Evolutionary conservation across 1,284 basidiomycete species (phyloP), one percentile per base, ranked within the genome.

Genomic region (Apiotrichum montevideense): DNA sequence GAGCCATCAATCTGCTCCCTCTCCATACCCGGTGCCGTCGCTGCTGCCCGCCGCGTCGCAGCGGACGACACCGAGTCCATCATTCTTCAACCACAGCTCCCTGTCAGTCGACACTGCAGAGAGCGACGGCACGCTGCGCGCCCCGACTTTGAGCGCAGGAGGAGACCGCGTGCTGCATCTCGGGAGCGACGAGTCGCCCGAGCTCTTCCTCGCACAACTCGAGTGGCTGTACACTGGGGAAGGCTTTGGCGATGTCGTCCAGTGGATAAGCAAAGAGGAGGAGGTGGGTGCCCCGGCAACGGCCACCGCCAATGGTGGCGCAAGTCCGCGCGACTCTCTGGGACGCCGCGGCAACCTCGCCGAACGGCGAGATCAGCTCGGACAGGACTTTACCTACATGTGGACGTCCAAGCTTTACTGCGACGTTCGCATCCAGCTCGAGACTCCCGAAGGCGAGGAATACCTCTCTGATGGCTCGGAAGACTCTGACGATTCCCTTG

Each of bases 331-430:
- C 35, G 66, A 69, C 52, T 69, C 66, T 33, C 62, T 67, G 34
- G 67, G 68, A 15, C 52, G 68, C 11, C 43, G 66, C 51, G 68
- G 71, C 1, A 59, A 65, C 58, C 48, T 63, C 61, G 83, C 86
- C 58, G 79, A 83, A 56, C 80, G 89, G n/a, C 77, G 90, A 52
- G 90, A 94, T 77, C 93, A 93, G 74, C 83, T 95, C 41, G 70
- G 74, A 15, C 87, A 92, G 74, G 93, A 96, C 72, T 80, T 96
- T 37, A 89, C 94, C 34, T 96, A 88, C 79, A 94, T 94, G 90
- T 96, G 93, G 93, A 80, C 92, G 34, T 90, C 87, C 14, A 85
- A 91, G 55, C 83, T 97, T 11, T 97, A 93, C 75, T 88, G 89
- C 2, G 93, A 97, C 74, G 84, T 93, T 14, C 83, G 85, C 52